Evolutionary conservation across 177 flowering plant species (phyloP).

Genomic region (Vitis hybrid): DNA sequence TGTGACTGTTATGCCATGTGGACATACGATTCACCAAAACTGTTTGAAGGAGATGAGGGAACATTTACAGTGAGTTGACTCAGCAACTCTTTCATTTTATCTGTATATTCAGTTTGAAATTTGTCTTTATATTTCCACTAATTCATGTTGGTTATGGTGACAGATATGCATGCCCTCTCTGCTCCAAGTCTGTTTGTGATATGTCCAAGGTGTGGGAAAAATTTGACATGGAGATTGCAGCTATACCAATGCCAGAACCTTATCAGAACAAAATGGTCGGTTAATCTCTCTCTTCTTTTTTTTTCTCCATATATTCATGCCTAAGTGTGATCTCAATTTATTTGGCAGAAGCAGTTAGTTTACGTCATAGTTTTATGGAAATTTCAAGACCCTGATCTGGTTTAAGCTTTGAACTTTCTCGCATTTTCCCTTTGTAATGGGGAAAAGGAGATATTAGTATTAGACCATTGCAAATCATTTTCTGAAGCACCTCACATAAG

Average conservation of each 20-base stretch:
- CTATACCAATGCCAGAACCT: slow-evolving; percentile 85
- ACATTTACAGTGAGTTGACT: slow-evolving; percentile 69
- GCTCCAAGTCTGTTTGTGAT: slow-evolving; percentile 93
- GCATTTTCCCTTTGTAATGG: too few species aligned
- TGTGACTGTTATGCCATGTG: slow-evolving; percentile 73
- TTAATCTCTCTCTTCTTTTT: background rate
- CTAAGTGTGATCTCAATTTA: too few species aligned
- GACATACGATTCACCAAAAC: slow-evolving; percentile 84
- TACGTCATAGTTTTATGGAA: too few species aligned
- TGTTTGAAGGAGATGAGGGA: slow-evolving; percentile 92
- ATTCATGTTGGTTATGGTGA: background rate
- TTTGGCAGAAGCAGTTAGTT: too few species aligned
- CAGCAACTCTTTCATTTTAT: background rate
- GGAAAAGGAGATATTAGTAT: too few species aligned
- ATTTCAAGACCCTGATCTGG: too few species aligned
- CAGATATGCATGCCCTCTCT: slow-evolving; percentile 93
- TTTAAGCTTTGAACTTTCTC: too few species aligned
- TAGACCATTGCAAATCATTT: too few species aligned
- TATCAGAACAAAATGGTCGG: slow-evolving; percentile 65
- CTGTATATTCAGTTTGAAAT: background rate
- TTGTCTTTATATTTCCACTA: background rate
- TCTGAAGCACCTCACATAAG: too few species aligned
- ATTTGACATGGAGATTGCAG: slow-evolving; percentile 82
- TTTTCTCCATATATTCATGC: slow-evolving; percentile 9
- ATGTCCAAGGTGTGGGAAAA: slow-evolving; percentile 97